Evolutionary conservation across 108 stramenopile genomes (phyloP).

Genomic region (Mayamaea pseudoterrestris): DNA sequence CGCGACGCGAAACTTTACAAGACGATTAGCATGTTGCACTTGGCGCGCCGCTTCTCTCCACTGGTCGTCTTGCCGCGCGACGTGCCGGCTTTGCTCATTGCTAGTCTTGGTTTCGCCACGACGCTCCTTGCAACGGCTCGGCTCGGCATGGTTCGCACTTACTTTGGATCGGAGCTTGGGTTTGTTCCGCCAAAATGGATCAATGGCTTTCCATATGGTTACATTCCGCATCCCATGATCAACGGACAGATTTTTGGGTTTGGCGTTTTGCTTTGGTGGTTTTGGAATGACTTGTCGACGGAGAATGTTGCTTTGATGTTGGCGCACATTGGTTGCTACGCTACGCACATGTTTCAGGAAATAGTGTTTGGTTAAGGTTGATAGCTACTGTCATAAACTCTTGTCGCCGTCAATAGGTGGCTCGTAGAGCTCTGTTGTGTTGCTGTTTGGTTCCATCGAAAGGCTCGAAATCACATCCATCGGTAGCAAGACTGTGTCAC

Average conservation of each 20-base stretch:
- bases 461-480: no score
- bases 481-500: no score
- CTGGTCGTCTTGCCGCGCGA: slow-evolving; percentile 24
- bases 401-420: no score
- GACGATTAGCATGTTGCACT: slow-evolving; percentile 25
- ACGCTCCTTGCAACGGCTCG: slow-evolving; percentile 37
- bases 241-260: slow-evolving; percentile 36
- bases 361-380: no score
- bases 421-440: no score
- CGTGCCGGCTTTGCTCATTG: slow-evolving; percentile 20
- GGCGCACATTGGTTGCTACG: slow-evolving; percentile 32
- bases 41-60: slow-evolving; percentile 27
- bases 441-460: no score
- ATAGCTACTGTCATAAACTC: no score
- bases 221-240: slow-evolving; percentile 52
- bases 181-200: slow-evolving; percentile 43
- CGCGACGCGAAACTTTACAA: slow-evolving; percentile 42
- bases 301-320: slow-evolving; percentile 21
- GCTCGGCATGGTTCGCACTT: slow-evolving; percentile 47
- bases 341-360: slow-evolving; percentile 42
- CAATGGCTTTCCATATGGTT: slow-evolving; percentile 35
- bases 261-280: slow-evolving; percentile 17
- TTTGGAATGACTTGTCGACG: slow-evolving; percentile 10
- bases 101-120: slow-evolving; percentile 23
- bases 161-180: slow-evolving; percentile 43